phyloP scores from a whole-genome alignment of 352 stramenopile genomes.

The Vaucheria bursata region DNA sequence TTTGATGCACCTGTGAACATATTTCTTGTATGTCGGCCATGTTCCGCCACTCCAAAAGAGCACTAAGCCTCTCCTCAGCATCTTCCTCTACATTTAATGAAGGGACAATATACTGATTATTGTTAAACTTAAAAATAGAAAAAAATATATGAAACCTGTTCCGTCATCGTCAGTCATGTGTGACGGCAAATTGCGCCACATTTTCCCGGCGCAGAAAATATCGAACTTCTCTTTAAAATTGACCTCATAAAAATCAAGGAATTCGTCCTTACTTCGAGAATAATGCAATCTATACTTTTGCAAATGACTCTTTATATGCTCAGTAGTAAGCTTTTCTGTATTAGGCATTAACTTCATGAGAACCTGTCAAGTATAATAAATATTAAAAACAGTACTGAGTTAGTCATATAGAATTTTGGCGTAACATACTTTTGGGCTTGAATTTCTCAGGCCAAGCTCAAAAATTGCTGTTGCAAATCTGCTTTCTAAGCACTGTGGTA shows the following conservation, averaged over 20 bases:
- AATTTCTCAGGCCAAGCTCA: conserved; percentile 44
- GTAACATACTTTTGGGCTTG: conserved; percentile 25
- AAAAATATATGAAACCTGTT: no score
- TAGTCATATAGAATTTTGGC: background rate
- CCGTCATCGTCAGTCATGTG: conserved; percentile 14
- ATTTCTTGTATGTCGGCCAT: background rate
- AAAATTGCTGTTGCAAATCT: conserved; percentile 35
- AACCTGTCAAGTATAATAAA: conserved; percentile 35
- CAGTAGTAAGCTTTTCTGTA: conserved; percentile 48
- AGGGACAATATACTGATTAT: no score
- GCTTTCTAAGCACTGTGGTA: conserved; percentile 8
- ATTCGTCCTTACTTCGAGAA: conserved; percentile 44
- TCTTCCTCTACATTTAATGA: conserved; percentile 16
- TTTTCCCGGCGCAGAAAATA: conserved; percentile 19
- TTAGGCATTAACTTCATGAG: conserved; percentile 54
- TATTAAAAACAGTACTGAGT: background rate
- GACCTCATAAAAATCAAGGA: conserved; percentile 42
- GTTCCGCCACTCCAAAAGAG: conserved; percentile 13
- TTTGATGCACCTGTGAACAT: background rate
- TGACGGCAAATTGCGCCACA: conserved; percentile 28
- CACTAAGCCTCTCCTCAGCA: conserved; percentile 3
- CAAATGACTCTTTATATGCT: conserved; percentile 57
- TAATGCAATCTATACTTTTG: conserved; percentile 57
- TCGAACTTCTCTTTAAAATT: conserved; percentile 25
- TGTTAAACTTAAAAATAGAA: no score